Base-by-base conservation (phyloP, 352 stramenopile genomes). In the Globisporangium viniferum region DNA sequence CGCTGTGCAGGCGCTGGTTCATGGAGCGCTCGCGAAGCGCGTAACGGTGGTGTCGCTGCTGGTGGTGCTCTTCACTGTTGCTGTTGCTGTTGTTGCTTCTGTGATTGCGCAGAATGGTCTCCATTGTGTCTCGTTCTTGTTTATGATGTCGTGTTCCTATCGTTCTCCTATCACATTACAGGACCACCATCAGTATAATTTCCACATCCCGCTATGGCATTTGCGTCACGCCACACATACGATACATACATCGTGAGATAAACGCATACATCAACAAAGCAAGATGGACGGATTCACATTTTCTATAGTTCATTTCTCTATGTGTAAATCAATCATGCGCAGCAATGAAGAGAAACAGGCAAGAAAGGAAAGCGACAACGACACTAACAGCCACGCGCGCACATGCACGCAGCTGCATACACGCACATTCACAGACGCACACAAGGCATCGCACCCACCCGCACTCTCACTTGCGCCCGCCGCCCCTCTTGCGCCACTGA, bases 1-100 rank as follows among this genome's bases (percentile, higher is more conserved):
- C n/a, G 18, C 35, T 27, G 51, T 41, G 22, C 20, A 53, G n/a
- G 24, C 12, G 59, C 36, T 57, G 59, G 8, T 39, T 65, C 12
- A 33, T 65, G 27, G 18, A 51, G 12, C 62, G 33, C 49, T 67
- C 62, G 14, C 62, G 62, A 51, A 39, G 62, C n/a, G 39, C 27
- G 22, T 54, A 56, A 27, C 29, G 24, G 59, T 22, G 59, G 7
- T 54, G 35, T 7, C 29, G 24, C 22, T 22, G 59, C 8, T 55
- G 39, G 2, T 55, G 59, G 22, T 64, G 59, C 59, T 64, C 27
- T 10, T 24, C 44, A 3, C n/a, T 35, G 27, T 44, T 27, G 18
- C 29, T n/a, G 20, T 33, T 54, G 60, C 18, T 59, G 10, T 12
- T 49, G 49, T 14, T 44, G 36, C 39, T 59, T 48, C n/a, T 51